Conservation (phyloP, 2,329 filamentous ascomycete species). For the Teratosphaeria nubilosa region DNA sequence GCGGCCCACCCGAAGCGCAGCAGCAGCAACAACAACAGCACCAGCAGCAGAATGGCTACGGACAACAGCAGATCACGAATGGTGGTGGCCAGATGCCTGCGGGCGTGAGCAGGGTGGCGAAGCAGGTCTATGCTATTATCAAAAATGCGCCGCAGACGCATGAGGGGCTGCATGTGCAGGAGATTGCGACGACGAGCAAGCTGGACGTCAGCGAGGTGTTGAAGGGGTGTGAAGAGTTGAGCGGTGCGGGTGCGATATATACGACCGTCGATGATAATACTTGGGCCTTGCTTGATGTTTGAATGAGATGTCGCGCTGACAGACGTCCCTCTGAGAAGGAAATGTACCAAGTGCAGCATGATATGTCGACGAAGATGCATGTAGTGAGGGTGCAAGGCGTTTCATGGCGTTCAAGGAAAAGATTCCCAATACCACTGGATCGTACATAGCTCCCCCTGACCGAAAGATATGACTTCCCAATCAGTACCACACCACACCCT, state of each 20-base stretch:
- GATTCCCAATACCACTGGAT: too few relatives aligned
- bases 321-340: background rate
- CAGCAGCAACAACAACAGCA: slow-evolving; percentile 22
- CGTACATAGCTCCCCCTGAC: too few relatives aligned
- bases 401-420: background rate
- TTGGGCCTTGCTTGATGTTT: slow-evolving; percentile 72
- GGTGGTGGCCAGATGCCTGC: slow-evolving; percentile 24
- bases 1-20: slow-evolving; percentile 49
- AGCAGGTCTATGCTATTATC: slow-evolving; percentile 61
- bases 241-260: slow-evolving; percentile 66
- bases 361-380: background rate
- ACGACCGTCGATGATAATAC: slow-evolving; percentile 89
- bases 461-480: too few relatives aligned
- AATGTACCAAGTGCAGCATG: background rate
- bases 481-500: too few relatives aligned
- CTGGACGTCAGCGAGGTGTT: slow-evolving; percentile 62
- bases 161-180: slow-evolving; percentile 74
- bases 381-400: background rate
- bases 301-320: slow-evolving; percentile 2
- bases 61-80: slow-evolving; percentile 5
- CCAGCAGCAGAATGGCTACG: slow-evolving; percentile 16
- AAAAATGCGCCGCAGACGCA: slow-evolving; percentile 58
- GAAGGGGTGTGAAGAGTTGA: slow-evolving; percentile 71
- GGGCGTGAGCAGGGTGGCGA: slow-evolving; percentile 42
- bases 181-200: slow-evolving; percentile 57